Conservation (phyloP, 495 filamentous ascomycete species). For the Podospora pseudopauciseta region DNA sequence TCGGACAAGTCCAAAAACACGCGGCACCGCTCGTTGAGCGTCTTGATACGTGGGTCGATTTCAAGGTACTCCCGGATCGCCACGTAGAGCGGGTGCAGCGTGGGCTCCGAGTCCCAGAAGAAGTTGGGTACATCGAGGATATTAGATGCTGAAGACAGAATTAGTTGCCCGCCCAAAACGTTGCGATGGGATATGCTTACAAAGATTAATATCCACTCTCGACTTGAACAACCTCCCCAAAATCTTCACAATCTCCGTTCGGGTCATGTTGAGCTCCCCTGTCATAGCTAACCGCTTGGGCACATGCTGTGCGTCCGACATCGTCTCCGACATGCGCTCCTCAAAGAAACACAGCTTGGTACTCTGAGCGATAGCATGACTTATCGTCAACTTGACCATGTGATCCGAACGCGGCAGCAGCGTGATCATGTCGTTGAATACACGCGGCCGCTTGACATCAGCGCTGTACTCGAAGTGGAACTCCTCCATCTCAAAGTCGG, state of each 20-base stretch:
- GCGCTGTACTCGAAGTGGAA: conserved; percentile 98
- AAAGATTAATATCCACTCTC: conserved; percentile 95
- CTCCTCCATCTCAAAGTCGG: conserved; percentile 95
- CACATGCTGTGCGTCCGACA: conserved; percentile 87
- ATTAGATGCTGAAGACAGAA: conserved; percentile 66
- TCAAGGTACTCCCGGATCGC: conserved; percentile 97
- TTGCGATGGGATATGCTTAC: conserved; percentile 50
- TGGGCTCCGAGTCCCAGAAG: conserved; percentile 98
- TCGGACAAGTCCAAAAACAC: conserved; percentile 97
- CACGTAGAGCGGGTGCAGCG: conserved; percentile 87
- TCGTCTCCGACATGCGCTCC: conserved; percentile 91
- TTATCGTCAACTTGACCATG: conserved; percentile 98
- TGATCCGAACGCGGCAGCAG: conserved; percentile 83
- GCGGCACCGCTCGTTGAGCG: conserved; percentile 92
- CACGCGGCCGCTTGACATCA: conserved; percentile 75
- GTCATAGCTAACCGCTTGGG: conserved; percentile 84
- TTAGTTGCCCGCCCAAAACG: conserved; percentile 8
- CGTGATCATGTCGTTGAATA: conserved; percentile 99
- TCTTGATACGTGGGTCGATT: conserved; percentile 89
- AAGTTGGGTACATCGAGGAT: conserved; percentile 97
- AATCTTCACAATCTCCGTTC: conserved; percentile 89
- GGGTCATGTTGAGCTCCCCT: conserved; percentile 84
- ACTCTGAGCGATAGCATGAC: conserved; percentile 94
- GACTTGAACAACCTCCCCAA: conserved; percentile 87
- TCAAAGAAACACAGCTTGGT: conserved; percentile 97